Percentiles rank a stretch among this genome's conserved stretches.
phyloP scores from a whole-genome alignment of 805 yeast species.

The Ascoidea rubescens region DNA sequence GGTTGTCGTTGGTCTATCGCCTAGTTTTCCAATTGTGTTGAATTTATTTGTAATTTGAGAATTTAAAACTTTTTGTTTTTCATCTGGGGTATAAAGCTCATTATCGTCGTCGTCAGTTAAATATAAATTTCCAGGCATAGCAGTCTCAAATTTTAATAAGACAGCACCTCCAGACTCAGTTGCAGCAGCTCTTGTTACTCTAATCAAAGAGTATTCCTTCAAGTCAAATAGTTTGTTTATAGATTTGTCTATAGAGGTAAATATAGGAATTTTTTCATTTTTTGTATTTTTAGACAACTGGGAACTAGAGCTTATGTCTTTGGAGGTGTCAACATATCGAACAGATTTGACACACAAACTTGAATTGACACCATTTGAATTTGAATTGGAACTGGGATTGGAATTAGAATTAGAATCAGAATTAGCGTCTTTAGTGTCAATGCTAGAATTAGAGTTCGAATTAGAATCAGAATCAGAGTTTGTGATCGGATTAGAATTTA shows the following conservation, averaged over 20 bases:
- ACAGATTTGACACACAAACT: conserved; percentile 18
- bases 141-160: conserved; percentile 40
- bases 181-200: conserved; percentile 43
- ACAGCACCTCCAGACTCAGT: conserved; percentile 35
- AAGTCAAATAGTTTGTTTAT: conserved; percentile 26
- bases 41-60: conserved; percentile 4
- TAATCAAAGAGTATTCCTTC: conserved; percentile 28
- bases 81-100: neutral
- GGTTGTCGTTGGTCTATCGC: conserved; percentile 31
- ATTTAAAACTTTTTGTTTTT: conserved; percentile 11
- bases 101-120: conserved; percentile 33
- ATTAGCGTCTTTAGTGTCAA: neutral
- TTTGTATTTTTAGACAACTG: neutral
- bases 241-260: conserved; percentile 30
- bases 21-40: conserved; percentile 14
- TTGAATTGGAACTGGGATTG: conserved; percentile 18
- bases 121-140: conserved; percentile 35
- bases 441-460: neutral
- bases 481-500: neutral
- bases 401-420: no score
- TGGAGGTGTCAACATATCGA: no score
- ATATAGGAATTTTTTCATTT: conserved; percentile 21
- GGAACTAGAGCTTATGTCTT: no score
- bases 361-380: conserved; percentile 19
- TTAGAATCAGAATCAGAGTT: no score